phyloP scores from a whole-genome alignment of 2,329 filamentous ascomycete species.

The Raffaelea albimanens region DNA sequence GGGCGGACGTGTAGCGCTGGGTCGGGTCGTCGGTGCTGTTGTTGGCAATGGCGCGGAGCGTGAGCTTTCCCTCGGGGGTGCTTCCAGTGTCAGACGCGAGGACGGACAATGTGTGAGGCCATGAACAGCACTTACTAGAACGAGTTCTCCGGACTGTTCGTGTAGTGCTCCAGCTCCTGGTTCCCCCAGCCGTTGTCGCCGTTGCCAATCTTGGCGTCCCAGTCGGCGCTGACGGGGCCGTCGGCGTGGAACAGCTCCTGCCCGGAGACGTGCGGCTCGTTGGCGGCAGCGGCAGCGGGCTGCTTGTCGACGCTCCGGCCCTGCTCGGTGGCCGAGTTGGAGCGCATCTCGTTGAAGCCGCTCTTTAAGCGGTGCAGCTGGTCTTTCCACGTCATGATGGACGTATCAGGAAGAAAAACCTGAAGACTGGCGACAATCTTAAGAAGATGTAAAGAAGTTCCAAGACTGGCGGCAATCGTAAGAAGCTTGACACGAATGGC shows the following conservation, averaged over 20 bases:
- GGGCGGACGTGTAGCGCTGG: slow-evolving; percentile 6
- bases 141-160: slow-evolving; percentile 1
- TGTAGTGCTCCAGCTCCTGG: slow-evolving; percentile 7
- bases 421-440: not conserved
- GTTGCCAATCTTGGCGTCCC: slow-evolving; percentile 6
- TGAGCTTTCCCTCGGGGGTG: slow-evolving; percentile 4
- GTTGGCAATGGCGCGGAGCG: slow-evolving; percentile 5
- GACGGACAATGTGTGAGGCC: not conserved
- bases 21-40: not conserved
- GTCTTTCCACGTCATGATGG: slow-evolving; percentile 5
- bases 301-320: not conserved
- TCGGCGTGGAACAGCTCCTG: slow-evolving; percentile 1
- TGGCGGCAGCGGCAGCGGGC: not conserved
- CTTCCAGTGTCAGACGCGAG: not conserved
- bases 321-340: not conserved
- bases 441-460: not conserved
- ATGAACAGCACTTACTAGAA: slow-evolving; percentile 4
- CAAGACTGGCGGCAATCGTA: too few species aligned
- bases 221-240: slow-evolving; percentile 3
- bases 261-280: not conserved
- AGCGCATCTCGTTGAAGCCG: not conserved
- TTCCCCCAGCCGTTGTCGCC: slow-evolving; percentile 9
- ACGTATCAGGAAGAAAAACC: not conserved
- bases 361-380: slow-evolving; percentile 4
- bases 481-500: too few species aligned